Evolutionary conservation across 176 grass and related monocot species (phyloP).

Genomic region (Triticum aestivum): IWGSC_CS_RefSeq_v2.1 NC_057795.1:124048361-124048860

Average conservation of each 20-base stretch:
- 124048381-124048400: constrained; percentile 53
- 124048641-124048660: too few relatives aligned
- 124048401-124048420: constrained; percentile 87
- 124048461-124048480: constrained; percentile 70
- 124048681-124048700: too few relatives aligned
- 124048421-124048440: constrained; percentile 87
- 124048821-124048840: too few relatives aligned
- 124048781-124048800: too few relatives aligned
- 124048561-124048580: not conserved
- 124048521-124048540: not conserved
- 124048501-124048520: not conserved
- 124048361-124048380: constrained; percentile 63
- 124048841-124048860: too few relatives aligned
- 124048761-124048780: too few relatives aligned
- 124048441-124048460: constrained; percentile 63
- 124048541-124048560: not conserved
- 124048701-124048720: too few relatives aligned
- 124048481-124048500: not conserved
- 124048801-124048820: too few relatives aligned
- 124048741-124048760: too few relatives aligned
- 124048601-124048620: too few relatives aligned
- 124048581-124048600: not conserved
- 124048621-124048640: too few relatives aligned
- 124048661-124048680: not conserved
- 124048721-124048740: too few relatives aligned